Evolutionary conservation across 2,329 filamentous ascomycete species (phyloP).

Genomic region (Sarocladium brachiariae): DNA sequence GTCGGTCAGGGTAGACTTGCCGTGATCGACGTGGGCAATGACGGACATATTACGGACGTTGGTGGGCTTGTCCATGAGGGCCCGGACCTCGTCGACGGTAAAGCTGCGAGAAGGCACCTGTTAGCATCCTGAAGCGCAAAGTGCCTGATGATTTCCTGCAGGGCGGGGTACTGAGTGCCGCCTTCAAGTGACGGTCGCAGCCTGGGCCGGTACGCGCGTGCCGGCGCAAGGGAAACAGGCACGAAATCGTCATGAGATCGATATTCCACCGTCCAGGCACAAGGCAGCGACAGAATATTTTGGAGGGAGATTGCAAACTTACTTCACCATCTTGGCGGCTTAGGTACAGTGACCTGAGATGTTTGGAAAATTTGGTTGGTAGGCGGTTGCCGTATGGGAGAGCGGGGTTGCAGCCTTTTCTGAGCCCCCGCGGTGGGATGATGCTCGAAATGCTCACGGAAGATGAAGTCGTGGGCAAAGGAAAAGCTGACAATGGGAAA

Average conservation of each 20-base stretch:
- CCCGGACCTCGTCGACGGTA: constrained; percentile 90
- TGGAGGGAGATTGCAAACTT: constrained; percentile 44
- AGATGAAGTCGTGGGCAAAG: constrained; percentile 3
- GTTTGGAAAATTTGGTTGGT: constrained; percentile 8
- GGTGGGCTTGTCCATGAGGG: constrained; percentile 70
- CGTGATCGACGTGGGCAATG: constrained; percentile 99
- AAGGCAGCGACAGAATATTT: too few species aligned
- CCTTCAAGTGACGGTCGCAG: background rate
- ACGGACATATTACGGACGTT: constrained; percentile 96
- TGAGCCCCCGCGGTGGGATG: constrained; percentile 10
- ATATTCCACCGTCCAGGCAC: too few species aligned
- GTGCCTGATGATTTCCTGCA: background rate
- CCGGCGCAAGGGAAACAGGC: too few species aligned
- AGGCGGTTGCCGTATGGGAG: constrained; percentile 5
- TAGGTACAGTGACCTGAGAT: constrained; percentile 41
- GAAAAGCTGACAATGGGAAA: constrained; percentile 9
- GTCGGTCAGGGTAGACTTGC: constrained; percentile 99
- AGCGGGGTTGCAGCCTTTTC: constrained; percentile 8
- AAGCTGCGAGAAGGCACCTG: constrained; percentile 55
- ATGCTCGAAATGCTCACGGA: constrained; percentile 5
- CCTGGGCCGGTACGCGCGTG: background rate
- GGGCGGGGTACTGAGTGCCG: constrained; percentile 3
- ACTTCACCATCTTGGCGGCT: constrained; percentile 99
- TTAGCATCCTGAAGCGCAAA: constrained; percentile 10
- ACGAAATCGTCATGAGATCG: too few species aligned